Percentiles rank a stretch among this genome's conserved stretches.
Evolutionary conservation across 2,329 filamentous ascomycete species (phyloP).

Genomic region (Verticillium zaregamsianum): DNA sequence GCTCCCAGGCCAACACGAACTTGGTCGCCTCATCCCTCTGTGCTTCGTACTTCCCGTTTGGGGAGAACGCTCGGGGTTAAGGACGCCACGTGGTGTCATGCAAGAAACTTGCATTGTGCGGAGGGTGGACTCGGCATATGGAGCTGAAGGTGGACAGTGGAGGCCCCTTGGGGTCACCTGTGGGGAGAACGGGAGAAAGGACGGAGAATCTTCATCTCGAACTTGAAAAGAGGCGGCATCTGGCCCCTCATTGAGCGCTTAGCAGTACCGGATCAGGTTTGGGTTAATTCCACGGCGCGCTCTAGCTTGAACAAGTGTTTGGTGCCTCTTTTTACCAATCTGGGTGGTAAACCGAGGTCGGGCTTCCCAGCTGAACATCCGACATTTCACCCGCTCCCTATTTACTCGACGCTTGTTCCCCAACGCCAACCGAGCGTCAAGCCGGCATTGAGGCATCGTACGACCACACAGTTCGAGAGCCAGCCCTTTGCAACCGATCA

Average conservation of each 20-base stretch:
- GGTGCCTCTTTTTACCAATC: background rate
- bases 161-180: background rate
- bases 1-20: background rate
- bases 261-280: background rate
- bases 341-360: background rate
- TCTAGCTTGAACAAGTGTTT: background rate
- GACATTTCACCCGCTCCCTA: background rate
- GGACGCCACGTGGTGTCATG: background rate
- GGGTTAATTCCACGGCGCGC: background rate
- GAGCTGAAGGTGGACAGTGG: background rate
- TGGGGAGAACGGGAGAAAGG: background rate
- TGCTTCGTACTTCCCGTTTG: background rate
- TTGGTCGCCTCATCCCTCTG: background rate
- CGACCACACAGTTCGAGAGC: background rate
- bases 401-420: background rate
- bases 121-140: background rate
- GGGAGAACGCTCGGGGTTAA: background rate
- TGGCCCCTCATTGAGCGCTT: background rate
- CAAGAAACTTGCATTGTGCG: background rate
- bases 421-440: background rate
- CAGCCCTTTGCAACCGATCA: background rate
- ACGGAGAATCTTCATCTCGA: background rate
- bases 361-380: background rate
- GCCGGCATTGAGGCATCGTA: background rate
- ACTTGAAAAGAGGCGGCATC: background rate